Conservation (phyloP, 2,329 filamentous ascomycete species). For the Stachybotrys elegans region DNA sequence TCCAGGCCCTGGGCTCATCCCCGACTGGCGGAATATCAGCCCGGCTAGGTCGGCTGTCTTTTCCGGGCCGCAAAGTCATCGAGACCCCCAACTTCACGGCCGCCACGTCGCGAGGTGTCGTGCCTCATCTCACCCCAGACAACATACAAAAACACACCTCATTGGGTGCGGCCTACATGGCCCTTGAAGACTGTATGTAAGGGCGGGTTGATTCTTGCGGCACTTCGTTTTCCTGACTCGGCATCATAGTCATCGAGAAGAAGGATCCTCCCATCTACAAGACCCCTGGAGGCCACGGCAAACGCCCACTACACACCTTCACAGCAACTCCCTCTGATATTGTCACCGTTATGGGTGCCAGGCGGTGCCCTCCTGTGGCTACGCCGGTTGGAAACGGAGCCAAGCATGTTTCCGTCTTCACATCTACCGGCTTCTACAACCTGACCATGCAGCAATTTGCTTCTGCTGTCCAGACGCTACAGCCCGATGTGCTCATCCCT, state of each 20-base stretch:
- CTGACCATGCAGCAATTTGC: constrained; percentile 67
- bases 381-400: constrained; percentile 68
- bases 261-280: constrained; percentile 45
- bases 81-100: constrained; percentile 80
- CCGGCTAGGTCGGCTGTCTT: constrained; percentile 61
- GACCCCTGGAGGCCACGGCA: constrained; percentile 27
- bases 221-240: no score
- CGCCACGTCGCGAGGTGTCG: constrained; percentile 72
- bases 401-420: constrained; percentile 69
- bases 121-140: constrained; percentile 89
- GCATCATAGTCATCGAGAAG: constrained; percentile 56
- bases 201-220: no score
- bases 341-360: constrained; percentile 68
- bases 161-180: constrained; percentile 70
- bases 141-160: constrained; percentile 61
- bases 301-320: constrained; percentile 68
- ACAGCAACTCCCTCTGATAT: constrained; percentile 63
- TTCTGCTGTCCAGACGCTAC: constrained; percentile 56
- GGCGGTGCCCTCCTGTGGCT: constrained; percentile 70
- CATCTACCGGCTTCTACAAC: constrained; percentile 77
- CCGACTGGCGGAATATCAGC: constrained; percentile 39
- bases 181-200: constrained; percentile 87
- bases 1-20: constrained; percentile 41
- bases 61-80: constrained; percentile 60
- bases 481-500: constrained; percentile 75